phyloP scores from a whole-genome alignment of 768 basidiomycete species.

The Steccherinum ochraceum region DNA sequence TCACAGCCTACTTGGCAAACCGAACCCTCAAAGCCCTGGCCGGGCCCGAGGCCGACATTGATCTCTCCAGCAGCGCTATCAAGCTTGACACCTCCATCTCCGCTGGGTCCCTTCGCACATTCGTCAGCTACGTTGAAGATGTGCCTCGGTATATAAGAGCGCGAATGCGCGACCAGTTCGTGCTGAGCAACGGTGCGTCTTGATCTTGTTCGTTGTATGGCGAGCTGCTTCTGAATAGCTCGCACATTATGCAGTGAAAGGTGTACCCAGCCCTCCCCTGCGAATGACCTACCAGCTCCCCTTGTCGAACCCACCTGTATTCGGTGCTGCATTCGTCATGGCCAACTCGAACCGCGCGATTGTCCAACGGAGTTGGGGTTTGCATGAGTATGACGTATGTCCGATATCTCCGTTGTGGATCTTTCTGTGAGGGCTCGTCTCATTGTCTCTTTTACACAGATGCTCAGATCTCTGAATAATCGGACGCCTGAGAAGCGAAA shows the following conservation, averaged over 20 bases:
- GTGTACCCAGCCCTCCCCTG: constrained; percentile 21
- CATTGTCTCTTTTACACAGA: too few species aligned
- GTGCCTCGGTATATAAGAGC: constrained; percentile 23
- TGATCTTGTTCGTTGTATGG: neutral
- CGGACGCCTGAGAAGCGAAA: too few species aligned
- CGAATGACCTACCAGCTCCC: constrained; percentile 28
- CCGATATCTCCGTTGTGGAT: too few species aligned
- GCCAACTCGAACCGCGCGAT: constrained; percentile 36
- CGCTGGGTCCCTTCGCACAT: too few species aligned
- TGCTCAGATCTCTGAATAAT: too few species aligned
- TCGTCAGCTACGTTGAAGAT: too few species aligned
- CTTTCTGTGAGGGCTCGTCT: too few species aligned
- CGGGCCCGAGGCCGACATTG: too few species aligned
- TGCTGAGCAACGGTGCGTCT: constrained; percentile 37
- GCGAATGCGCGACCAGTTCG: constrained; percentile 29
- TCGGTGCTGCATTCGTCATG: constrained; percentile 41
- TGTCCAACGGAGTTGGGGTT: constrained; percentile 52
- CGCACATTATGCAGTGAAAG: constrained; percentile 18
- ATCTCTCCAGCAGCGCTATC: too few species aligned
- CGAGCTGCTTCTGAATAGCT: neutral
- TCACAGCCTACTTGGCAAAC: constrained; percentile 60
- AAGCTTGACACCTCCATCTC: too few species aligned
- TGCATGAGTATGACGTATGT: constrained; percentile 29
- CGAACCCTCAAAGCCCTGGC: constrained; percentile 52
- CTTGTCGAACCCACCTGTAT: constrained; percentile 22